Evolutionary conservation across 2,329 filamentous ascomycete genomes (phyloP), one percentile per base, ranked within the genome.

Genomic region (Didymella pomorum): DNA sequence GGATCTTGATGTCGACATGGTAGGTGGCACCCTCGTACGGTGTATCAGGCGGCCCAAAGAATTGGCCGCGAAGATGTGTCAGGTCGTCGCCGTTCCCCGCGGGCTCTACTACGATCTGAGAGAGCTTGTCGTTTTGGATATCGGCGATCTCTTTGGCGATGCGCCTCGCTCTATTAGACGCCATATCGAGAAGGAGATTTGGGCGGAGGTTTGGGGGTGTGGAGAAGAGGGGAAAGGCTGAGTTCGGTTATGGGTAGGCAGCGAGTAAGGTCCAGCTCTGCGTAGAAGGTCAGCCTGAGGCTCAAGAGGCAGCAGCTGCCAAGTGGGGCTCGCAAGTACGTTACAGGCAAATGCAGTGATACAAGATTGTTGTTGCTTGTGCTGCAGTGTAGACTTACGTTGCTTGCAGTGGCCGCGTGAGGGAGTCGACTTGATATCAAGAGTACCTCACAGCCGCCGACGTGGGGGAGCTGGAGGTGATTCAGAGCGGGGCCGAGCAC

Each of bases 21-120:
- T 87, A 99, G 26, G 84, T 88, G 39, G 93, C 95, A 20, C 92
- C 93, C 66, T 93, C 91, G 74, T 98, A 99, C 0, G 95, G 93
- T 1, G 94, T 97, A 64, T 96, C 93, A 33, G 94, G 93, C 1
- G 95, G 95, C 0, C 92, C 95, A 35, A 84, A 84, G 75, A 99
- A 95, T 56, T 87, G 86, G 57, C 94, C 95, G 66, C 88, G 88
- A 62, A 99, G 87, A 71, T 94, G 90, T 57, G 89, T 92, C 56
- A 98, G 81, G 77, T 93, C 90, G 63, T 87, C 84, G 45, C 85
- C 85, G 61, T 86, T 80, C 28, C 81, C 84, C 56, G 87, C 79
- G 1, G 88, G 84, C 52, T 87, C 81, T 14, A 91, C 91, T 28
- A 83, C 83, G 70, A 98, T 91, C 60, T 91, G 89, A 20, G 92